Evolutionary conservation across 2,329 filamentous ascomycete species (phyloP).

Genomic region (Stylonectria norvegica): DNA sequence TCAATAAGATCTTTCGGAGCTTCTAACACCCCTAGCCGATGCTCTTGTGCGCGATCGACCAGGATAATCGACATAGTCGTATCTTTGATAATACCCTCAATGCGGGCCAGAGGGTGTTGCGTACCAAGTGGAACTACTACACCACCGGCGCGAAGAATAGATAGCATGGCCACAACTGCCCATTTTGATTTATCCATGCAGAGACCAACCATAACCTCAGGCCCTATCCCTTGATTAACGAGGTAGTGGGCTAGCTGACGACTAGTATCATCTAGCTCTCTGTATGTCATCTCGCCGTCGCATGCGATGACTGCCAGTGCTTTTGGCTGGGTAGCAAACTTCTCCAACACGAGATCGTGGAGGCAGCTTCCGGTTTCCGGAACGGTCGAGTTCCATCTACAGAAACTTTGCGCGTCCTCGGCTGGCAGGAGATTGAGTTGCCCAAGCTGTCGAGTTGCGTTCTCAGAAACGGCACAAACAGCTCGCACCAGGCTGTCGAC

Average conservation of each 20-base stretch:
- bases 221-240: constrained; percentile 31
- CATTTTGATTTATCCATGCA: constrained; percentile 31
- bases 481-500: no score
- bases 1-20: no score
- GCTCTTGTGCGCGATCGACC: no score
- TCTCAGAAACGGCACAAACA: no score
- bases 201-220: constrained; percentile 26
- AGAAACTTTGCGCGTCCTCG: no score
- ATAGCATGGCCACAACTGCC: constrained; percentile 27
- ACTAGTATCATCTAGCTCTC: constrained; percentile 32
- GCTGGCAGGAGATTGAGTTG: no score
- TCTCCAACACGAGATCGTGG: neutral
- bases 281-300: constrained; percentile 42
- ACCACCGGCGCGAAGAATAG: constrained; percentile 25
- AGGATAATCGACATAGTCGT: constrained; percentile 16
- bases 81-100: no score
- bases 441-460: no score
- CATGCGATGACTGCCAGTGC: constrained; percentile 40
- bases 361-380: neutral
- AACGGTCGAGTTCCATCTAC: no score
- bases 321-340: constrained; percentile 24
- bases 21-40: no score
- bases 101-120: constrained; percentile 18
- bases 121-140: constrained; percentile 24
- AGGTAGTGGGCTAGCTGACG: constrained; percentile 34